A percentile compares a stretch with the other conserved stretches of the same genome.
phyloP scores from a whole-genome alignment of 2,329 filamentous ascomycete genomes.

The Cadophora sp. region DNA sequence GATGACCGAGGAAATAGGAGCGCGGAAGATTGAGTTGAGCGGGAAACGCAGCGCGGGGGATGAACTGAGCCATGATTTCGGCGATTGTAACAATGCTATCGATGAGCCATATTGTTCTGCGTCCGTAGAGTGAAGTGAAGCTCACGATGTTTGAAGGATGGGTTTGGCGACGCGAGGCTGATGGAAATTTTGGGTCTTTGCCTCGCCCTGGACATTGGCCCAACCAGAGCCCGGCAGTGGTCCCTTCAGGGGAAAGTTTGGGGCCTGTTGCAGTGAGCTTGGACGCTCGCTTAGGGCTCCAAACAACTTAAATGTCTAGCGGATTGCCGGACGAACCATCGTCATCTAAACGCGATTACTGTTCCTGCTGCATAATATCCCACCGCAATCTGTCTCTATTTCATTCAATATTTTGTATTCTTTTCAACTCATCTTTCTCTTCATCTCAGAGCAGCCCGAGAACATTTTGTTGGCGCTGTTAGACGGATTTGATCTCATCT shows the following conservation, averaged over 20 bases:
- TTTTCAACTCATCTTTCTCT: background rate
- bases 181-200: slow-evolving; percentile 1
- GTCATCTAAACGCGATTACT: slow-evolving; percentile 11
- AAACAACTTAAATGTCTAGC: slow-evolving; percentile 13
- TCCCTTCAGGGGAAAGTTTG: background rate
- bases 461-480: background rate
- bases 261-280: slow-evolving; percentile 5
- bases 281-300: slow-evolving; percentile 5
- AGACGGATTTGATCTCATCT: background rate
- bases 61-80: slow-evolving; percentile 56
- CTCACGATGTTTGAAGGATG: slow-evolving; percentile 29
- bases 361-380: background rate
- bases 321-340: slow-evolving; percentile 9
- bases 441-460: background rate
- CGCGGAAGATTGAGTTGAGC: slow-evolving; percentile 77
- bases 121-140: background rate
- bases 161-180: slow-evolving; percentile 25
- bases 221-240: background rate
- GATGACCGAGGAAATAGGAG: slow-evolving; percentile 95
- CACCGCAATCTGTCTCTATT: background rate
- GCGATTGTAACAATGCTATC: slow-evolving; percentile 26
- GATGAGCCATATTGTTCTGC: slow-evolving; percentile 23
- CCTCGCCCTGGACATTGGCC: slow-evolving; percentile 8
- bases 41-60: slow-evolving; percentile 77
- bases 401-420: background rate